Percentiles rank a stretch among this genome's conserved stretches.
Conservation (phyloP, 352 stramenopile species). For the Aphanomyces stellatus region DNA sequence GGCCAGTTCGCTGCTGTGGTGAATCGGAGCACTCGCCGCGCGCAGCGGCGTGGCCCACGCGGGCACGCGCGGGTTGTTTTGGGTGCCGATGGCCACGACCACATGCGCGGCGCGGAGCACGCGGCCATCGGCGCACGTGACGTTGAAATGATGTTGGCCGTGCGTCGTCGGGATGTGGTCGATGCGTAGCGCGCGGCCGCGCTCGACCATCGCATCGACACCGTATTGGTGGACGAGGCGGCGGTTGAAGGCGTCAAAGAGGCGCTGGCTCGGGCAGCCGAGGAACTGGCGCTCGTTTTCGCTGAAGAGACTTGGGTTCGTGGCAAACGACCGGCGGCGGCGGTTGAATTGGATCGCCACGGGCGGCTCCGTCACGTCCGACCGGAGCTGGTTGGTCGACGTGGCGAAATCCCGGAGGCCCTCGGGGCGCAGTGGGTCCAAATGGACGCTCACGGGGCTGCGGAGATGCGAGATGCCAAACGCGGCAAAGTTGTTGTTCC, state of each 20-base stretch:
- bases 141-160: not conserved
- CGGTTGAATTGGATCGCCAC: slow-evolving; percentile 5
- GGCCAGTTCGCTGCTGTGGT: slow-evolving; percentile 4
- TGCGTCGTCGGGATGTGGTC: not conserved
- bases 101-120: not conserved
- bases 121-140: not conserved
- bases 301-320: slow-evolving; percentile 14
- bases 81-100: slow-evolving; percentile 15
- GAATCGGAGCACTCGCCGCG: not conserved
- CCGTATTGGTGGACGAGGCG: slow-evolving; percentile 2
- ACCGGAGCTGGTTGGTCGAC: slow-evolving; percentile 5
- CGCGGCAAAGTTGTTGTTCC: slow-evolving; percentile 18
- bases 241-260: slow-evolving; percentile 5
- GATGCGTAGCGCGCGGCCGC: not conserved
- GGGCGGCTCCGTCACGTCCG: slow-evolving; percentile 1
- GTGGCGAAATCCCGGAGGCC: slow-evolving; percentile 16
- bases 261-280: slow-evolving; percentile 2
- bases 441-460: slow-evolving; percentile 7
- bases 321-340: not conserved
- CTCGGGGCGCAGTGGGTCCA: slow-evolving; percentile 16
- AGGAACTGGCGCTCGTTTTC: slow-evolving; percentile 15
- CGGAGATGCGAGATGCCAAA: slow-evolving; percentile 20
- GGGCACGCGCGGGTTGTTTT: not conserved
- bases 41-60: not conserved
- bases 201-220: not conserved